Base-by-base conservation (phyloP, 495 filamentous ascomycete genomes). In the Xylaria castorea region DNA sequence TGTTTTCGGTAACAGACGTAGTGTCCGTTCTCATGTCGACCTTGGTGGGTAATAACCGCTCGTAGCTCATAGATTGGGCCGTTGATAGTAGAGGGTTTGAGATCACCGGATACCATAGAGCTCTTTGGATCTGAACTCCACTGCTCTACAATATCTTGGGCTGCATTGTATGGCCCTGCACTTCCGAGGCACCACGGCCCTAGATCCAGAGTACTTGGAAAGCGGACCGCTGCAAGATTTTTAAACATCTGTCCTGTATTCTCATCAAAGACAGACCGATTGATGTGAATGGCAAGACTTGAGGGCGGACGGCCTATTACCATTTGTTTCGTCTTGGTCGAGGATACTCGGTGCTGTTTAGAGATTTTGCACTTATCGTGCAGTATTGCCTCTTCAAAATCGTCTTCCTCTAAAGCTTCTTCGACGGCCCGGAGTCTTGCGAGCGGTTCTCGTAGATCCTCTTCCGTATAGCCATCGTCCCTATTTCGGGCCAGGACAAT, bases 11-110 rank as follows among this genome's bases (percentile, higher is more conserved):
- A 98, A 78, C 93, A 95, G 66, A 97, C 89, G 76, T 99, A 98
- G 82, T 99, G 97, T 0, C 97, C 97, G 73, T 96, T 97, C 71
- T 97, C 94, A 77, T 98, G 97, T 25, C 91, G 86, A 5, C 96
- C 97, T 71, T 92, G 91, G 80, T 99, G 96, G 4, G 93, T 94
- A 30, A 98, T 87, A 2, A 97, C 93, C 8, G 94, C 93, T 27
- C 92, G 90, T 36, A 99, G 83, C 75, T 93, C 88, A 77, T 97
- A 99, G 0, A 88, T 81, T n/a, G 86, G 88, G n/a, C 84, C 87
- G 66, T 53, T 85, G 55, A 80, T 79, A 68, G 67, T 83, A 1
- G 82, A 83, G 4, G 83, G 81, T 16, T 79, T 77, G 11, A 73
- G 74, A 42, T 77, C 77, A 6, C 82, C 85, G 5, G 88, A 85